Conservation (phyloP, 495 filamentous ascomycete genomes). For the Penicillium steckii region DNA sequence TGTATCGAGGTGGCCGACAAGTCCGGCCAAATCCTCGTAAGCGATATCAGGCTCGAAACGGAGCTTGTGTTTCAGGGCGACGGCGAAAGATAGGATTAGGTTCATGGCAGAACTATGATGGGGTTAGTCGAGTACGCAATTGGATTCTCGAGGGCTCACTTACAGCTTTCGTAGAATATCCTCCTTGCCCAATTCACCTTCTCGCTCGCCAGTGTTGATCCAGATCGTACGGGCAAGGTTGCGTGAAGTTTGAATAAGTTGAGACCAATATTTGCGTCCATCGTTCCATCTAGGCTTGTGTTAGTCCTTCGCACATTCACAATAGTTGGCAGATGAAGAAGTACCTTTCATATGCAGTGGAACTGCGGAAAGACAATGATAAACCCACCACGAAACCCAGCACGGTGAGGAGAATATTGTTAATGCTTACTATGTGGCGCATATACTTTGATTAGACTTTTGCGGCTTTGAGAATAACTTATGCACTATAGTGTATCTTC, state of each 20-base stretch:
- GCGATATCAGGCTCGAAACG: conserved; percentile 82
- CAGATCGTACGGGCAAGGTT: conserved; percentile 77
- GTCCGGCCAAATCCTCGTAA: conserved; percentile 61
- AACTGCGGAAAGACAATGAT: conserved; percentile 77
- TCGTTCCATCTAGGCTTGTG: conserved; percentile 57
- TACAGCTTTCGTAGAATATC: conserved; percentile 72
- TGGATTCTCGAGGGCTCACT: conserved; percentile 1
- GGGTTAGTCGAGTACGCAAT: background rate
- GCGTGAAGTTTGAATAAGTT: conserved; percentile 68
- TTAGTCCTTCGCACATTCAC: background rate
- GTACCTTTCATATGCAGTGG: conserved; percentile 80
- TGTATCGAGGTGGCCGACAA: conserved; percentile 38
- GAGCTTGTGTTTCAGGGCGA: conserved; percentile 80
- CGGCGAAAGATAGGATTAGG: conserved; percentile 73
- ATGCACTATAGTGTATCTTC: background rate
- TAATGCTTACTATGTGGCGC: conserved; percentile 48
- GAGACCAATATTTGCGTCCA: conserved; percentile 74
- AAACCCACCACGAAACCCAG: conserved; percentile 89
- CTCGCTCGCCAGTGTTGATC: conserved; percentile 68
- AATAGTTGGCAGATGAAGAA: background rate
- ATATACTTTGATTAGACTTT: background rate
- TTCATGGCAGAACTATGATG: conserved; percentile 66
- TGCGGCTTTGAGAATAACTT: background rate
- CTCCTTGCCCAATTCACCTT: conserved; percentile 59
- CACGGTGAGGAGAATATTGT: conserved; percentile 73